phyloP scores from a whole-genome alignment of 2,329 filamentous ascomycete genomes.

The Colletotrichum sp. region DNA sequence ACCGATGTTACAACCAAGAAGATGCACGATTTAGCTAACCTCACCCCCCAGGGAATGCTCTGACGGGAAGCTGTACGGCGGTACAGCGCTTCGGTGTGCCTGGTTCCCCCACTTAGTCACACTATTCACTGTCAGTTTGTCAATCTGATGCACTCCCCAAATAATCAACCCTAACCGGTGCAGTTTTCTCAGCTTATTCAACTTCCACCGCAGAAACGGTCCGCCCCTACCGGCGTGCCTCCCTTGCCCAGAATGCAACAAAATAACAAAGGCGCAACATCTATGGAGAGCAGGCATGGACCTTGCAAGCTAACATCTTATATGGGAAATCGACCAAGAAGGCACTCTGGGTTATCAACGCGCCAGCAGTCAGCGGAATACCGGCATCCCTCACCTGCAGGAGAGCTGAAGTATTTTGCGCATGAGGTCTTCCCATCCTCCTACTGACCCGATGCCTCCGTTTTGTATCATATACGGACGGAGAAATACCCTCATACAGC shows the following conservation, averaged over 20 bases:
- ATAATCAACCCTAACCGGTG: not conserved
- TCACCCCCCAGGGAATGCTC: not conserved
- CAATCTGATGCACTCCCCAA: conserved; percentile 21
- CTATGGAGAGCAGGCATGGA: not conserved
- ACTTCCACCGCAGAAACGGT: conserved; percentile 40
- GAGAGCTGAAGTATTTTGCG: not conserved
- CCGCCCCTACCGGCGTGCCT: conserved; percentile 45
- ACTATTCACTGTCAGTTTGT: conserved; percentile 15
- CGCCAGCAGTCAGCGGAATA: conserved; percentile 26
- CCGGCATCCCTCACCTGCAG: conserved; percentile 27
- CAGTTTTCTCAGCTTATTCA: conserved; percentile 10
- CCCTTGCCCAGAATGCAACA: conserved; percentile 33
- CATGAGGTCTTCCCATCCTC: conserved; percentile 6
- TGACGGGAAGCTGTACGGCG: not conserved
- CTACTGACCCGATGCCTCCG: conserved; percentile 12
- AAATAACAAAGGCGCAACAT: conserved; percentile 26
- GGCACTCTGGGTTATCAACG: conserved; percentile 25
- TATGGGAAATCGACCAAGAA: conserved; percentile 28
- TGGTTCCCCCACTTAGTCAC: conserved; percentile 21
- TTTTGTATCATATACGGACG: conserved; percentile 16
- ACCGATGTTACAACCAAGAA: not conserved
- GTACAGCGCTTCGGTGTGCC: conserved; percentile 23
- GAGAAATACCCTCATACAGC: not conserved
- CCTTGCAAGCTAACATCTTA: not conserved
- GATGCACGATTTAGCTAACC: not conserved